Percentiles rank a stretch among this genome's conserved stretches.
These are phyloP conservation scores for Teratosphaeria pseudoeucalypti DNA, from an alignment of 2,329 filamentous ascomycete genomes.

Conservation along the genomic window DNA sequence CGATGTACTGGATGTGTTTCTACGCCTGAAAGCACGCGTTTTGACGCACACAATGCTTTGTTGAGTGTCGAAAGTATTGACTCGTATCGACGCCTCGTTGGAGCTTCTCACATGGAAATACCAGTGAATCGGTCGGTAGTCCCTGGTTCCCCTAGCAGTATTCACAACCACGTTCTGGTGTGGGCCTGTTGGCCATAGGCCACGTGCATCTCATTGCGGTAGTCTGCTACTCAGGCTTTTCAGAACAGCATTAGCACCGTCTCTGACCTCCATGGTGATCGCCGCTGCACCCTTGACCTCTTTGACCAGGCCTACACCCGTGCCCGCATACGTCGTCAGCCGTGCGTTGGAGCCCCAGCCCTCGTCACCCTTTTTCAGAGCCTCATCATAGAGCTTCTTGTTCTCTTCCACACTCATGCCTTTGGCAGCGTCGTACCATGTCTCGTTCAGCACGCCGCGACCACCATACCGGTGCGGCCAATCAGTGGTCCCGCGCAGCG, in stretches of 20 bases:
- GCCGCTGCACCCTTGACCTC: constrained; percentile 39
- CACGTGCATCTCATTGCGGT: not conserved
- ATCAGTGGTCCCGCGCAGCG: constrained; percentile 42
- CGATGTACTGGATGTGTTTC: not conserved
- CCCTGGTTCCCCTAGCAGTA: not conserved
- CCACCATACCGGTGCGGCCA: constrained; percentile 51
- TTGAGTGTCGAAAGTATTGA: not conserved
- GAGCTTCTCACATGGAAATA: not conserved
- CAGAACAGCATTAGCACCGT: constrained; percentile 17
- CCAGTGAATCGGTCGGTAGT: not conserved
- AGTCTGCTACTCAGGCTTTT: not conserved
- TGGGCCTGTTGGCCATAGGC: not conserved
- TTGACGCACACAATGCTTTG: not conserved
- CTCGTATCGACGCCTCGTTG: not conserved
- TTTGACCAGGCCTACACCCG: constrained; percentile 48
- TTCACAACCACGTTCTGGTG: not conserved
- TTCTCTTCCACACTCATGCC: constrained; percentile 34
- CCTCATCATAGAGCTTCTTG: constrained; percentile 35
- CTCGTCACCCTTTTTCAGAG: constrained; percentile 38
- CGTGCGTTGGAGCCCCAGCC: constrained; percentile 42
- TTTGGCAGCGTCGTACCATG: constrained; percentile 31
- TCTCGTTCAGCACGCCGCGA: constrained; percentile 47
- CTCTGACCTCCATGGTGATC: constrained; percentile 40
- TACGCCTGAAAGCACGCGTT: not conserved
- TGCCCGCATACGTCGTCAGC: constrained; percentile 48